Conservation (phyloP, 441 rosid genomes). For the Eruca vesicaria region DNA sequence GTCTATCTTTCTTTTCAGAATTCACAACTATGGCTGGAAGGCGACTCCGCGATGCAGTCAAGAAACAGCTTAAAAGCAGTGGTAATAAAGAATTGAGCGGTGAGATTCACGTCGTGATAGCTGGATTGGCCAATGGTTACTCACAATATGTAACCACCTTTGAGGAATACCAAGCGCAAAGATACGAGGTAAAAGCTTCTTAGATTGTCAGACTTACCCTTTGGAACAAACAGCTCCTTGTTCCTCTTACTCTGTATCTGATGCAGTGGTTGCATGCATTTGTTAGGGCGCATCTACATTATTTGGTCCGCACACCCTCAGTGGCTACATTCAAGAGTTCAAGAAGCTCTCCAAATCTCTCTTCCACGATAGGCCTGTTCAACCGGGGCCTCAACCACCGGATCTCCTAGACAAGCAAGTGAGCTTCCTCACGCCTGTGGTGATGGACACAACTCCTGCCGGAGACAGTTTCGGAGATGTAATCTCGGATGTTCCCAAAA, state of each 20-base stretch:
- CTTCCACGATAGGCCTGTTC: constrained; percentile 46
- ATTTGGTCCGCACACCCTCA: constrained; percentile 87
- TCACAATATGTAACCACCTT: constrained; percentile 94
- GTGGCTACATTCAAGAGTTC: constrained; percentile 90
- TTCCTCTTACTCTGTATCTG: background rate
- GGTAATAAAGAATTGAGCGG: constrained; percentile 43
- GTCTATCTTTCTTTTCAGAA: constrained; percentile 48
- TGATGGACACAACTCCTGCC: constrained; percentile 68
- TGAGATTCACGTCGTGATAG: constrained; percentile 72
- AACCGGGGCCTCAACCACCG: constrained; percentile 71
- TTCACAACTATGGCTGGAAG: constrained; percentile 99
- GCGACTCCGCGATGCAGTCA: constrained; percentile 94
- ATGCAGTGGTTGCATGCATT: constrained; percentile 20
- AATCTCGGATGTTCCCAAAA: constrained; percentile 64
- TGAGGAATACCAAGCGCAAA: constrained; percentile 86
- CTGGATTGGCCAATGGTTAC: constrained; percentile 88
- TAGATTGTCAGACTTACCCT: background rate
- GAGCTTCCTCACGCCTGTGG: constrained; percentile 78
- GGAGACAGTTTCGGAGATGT: constrained; percentile 76
- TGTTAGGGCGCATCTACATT: constrained; percentile 89
- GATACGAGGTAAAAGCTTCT: constrained; percentile 79
- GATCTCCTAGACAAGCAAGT: constrained; percentile 74
- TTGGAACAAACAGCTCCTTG: background rate
- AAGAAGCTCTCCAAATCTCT: constrained; percentile 71
- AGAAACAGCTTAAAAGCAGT: constrained; percentile 53